Conservation (phyloP, 2,329 filamentous ascomycete genomes). For the Epicoccum sorghinum region DNA sequence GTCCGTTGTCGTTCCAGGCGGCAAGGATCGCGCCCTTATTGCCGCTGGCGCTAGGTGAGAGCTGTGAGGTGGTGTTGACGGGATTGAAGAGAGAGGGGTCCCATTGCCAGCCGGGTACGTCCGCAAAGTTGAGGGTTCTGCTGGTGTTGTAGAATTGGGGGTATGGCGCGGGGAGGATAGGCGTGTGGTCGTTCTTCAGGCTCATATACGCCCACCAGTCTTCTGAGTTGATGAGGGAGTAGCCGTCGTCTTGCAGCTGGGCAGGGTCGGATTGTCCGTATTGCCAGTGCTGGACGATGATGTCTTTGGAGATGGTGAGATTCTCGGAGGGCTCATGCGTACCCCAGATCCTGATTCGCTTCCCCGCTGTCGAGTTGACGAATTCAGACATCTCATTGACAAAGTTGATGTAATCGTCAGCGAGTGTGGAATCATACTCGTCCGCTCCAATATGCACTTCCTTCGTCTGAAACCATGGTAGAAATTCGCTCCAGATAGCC, state of each 20-base stretch:
- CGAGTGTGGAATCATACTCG: conserved; percentile 44
- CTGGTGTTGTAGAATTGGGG: conserved; percentile 55
- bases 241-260: conserved; percentile 46
- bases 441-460: conserved; percentile 49
- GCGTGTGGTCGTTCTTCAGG: conserved; percentile 59
- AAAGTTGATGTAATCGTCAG: conserved; percentile 47
- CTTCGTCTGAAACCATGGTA: conserved; percentile 48
- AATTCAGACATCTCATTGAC: conserved; percentile 46
- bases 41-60: conserved; percentile 36
- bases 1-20: conserved; percentile 58
- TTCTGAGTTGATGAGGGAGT: conserved; percentile 54
- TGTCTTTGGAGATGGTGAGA: conserved; percentile 47
- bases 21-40: conserved; percentile 48
- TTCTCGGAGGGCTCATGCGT: conserved; percentile 53
- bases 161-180: conserved; percentile 54
- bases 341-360: conserved; percentile 47
- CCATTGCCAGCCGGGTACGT: conserved; percentile 53
- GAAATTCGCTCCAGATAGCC: conserved; percentile 46
- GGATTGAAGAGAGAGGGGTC: conserved; percentile 54
- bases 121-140: conserved; percentile 55
- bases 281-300: conserved; percentile 57
- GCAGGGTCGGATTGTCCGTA: conserved; percentile 57
- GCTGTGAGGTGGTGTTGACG: conserved; percentile 50
- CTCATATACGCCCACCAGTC: conserved; percentile 63
- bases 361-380: conserved; percentile 38